Evolutionary conservation across 257 asterid species (phyloP).

Genomic region (Ligustrum vulgare): DNA sequence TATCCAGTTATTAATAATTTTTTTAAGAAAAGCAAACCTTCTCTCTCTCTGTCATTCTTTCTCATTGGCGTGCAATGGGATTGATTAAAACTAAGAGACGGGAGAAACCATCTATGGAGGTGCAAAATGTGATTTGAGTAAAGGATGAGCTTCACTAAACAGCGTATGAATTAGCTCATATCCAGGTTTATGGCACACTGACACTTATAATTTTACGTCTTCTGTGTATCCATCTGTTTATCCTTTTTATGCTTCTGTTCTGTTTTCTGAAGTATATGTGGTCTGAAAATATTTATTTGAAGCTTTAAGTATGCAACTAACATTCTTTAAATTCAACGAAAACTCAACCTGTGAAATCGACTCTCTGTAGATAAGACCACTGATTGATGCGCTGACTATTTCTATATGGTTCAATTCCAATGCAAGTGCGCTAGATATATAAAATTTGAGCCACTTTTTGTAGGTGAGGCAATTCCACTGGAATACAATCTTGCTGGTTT

Average conservation of each 20-base stretch:
- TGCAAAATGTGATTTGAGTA: background rate
- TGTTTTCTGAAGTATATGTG: background rate
- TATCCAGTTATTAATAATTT: no score
- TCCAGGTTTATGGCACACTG: background rate
- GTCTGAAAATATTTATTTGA: background rate
- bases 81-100: background rate
- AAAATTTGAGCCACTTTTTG: background rate
- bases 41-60: background rate
- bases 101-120: background rate
- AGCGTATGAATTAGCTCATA: no score
- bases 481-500: conserved; percentile 86
- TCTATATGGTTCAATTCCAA: background rate
- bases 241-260: background rate
- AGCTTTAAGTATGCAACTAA: background rate
- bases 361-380: background rate
- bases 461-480: conserved; percentile 87
- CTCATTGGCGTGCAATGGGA: background rate
- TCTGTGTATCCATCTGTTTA: background rate
- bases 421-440: background rate
- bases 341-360: background rate
- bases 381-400: background rate
- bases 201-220: background rate
- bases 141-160: background rate
- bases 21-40: background rate
- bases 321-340: background rate